phyloP scores from a whole-genome alignment of 2,329 filamentous ascomycete species.

The Chaetothyriales sp. region DNA sequence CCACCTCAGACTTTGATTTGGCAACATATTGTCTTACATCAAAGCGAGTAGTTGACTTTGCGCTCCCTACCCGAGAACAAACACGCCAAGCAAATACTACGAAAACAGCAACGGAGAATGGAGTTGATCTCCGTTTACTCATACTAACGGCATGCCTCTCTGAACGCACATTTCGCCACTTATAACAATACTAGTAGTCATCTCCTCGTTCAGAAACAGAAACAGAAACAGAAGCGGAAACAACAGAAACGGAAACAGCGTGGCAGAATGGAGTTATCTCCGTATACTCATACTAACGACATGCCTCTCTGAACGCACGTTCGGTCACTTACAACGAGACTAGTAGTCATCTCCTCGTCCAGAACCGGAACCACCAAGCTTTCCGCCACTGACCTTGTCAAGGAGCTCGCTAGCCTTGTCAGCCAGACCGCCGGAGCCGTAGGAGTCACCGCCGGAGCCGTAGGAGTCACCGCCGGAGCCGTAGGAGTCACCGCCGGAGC shows the following conservation, averaged over 20 bases:
- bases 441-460: background rate
- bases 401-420: background rate
- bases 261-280: background rate
- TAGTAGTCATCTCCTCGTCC: background rate
- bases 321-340: background rate
- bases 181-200: background rate
- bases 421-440: background rate
- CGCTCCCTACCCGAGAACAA: background rate
- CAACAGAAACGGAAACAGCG: background rate
- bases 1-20: background rate
- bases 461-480: background rate
- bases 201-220: no score
- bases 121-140: background rate
- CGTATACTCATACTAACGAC: background rate
- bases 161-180: background rate
- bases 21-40: background rate
- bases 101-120: background rate
- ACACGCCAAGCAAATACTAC: background rate
- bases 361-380: background rate
- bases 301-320: background rate
- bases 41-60: background rate
- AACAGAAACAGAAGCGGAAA: no score
- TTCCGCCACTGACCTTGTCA: background rate
- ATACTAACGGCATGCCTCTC: background rate
- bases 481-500: background rate